Conservation (phyloP, 2,329 filamentous ascomycete genomes). For the Stemphylium beticola region DNA sequence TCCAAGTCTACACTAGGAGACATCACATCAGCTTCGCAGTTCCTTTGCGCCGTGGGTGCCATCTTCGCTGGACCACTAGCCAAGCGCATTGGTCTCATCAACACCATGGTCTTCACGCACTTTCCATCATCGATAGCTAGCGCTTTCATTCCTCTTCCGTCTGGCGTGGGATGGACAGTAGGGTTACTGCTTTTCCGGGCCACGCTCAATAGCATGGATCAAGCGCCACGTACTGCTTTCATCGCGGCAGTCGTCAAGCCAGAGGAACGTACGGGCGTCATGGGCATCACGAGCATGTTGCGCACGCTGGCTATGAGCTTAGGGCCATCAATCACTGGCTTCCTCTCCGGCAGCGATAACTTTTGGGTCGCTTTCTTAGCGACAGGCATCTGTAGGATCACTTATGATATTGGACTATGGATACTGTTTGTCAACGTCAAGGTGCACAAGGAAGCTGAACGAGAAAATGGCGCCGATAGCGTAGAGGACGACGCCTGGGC, state of each 20-base stretch:
- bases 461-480: constrained; percentile 27
- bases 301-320: constrained; percentile 64
- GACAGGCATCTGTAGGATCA: constrained; percentile 43
- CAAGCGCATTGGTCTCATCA: constrained; percentile 65
- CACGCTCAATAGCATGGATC: constrained; percentile 72
- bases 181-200: constrained; percentile 64
- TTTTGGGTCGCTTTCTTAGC: constrained; percentile 51
- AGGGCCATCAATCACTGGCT: constrained; percentile 48
- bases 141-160: constrained; percentile 61
- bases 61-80: constrained; percentile 65
- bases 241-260: constrained; percentile 70
- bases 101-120: constrained; percentile 59
- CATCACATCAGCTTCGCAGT: constrained; percentile 56
- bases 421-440: constrained; percentile 48
- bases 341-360: constrained; percentile 40
- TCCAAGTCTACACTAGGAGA: constrained; percentile 64
- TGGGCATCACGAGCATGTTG: constrained; percentile 70
- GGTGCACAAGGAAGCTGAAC: constrained; percentile 26
- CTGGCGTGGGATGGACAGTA: constrained; percentile 59
- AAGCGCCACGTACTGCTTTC: constrained; percentile 69
- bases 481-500: constrained; percentile 38
- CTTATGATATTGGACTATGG: constrained; percentile 48
- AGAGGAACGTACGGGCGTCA: constrained; percentile 71
- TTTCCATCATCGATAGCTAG: constrained; percentile 67
- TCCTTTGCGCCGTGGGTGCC: constrained; percentile 61